Percentiles rank a stretch among this genome's conserved stretches.
phyloP scores from a whole-genome alignment of 495 filamentous ascomycete species.

The Penicillium verhagenii region DNA sequence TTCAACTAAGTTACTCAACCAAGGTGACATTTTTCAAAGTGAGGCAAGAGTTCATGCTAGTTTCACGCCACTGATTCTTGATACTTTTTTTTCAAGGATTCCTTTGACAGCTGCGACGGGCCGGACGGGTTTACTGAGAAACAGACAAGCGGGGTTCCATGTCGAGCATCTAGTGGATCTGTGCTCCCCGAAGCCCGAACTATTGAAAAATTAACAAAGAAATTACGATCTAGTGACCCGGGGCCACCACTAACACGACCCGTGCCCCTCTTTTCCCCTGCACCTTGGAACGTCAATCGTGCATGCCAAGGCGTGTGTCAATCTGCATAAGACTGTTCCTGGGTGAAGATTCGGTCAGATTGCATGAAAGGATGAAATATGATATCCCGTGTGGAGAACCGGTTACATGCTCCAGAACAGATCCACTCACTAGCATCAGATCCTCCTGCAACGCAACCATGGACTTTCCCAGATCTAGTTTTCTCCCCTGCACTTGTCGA shows the following conservation, averaged over 20 bases:
- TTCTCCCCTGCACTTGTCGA: neutral
- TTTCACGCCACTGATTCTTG: neutral
- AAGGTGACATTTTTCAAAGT: constrained; percentile 1
- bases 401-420: neutral
- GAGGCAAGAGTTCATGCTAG: neutral
- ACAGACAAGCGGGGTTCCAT: neutral
- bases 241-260: neutral
- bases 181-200: constrained; percentile 29
- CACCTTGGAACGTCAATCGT: constrained; percentile 21
- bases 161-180: constrained; percentile 14
- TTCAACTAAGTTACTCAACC: neutral
- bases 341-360: constrained; percentile 1
- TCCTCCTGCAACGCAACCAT: constrained; percentile 21
- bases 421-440: constrained; percentile 21
- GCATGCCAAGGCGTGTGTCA: constrained; percentile 21
- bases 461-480: constrained; percentile 21
- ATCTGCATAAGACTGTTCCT: constrained; percentile 3
- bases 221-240: neutral
- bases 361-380: constrained; percentile 9
- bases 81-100: neutral
- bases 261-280: neutral
- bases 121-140: constrained; percentile 4
- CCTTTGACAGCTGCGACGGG: constrained; percentile 8
- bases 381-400: constrained; percentile 15
- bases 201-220: constrained; percentile 16